phyloP scores from a whole-genome alignment of 148 eudicot genomes.

The Vaccinium macrocarpon region DNA sequence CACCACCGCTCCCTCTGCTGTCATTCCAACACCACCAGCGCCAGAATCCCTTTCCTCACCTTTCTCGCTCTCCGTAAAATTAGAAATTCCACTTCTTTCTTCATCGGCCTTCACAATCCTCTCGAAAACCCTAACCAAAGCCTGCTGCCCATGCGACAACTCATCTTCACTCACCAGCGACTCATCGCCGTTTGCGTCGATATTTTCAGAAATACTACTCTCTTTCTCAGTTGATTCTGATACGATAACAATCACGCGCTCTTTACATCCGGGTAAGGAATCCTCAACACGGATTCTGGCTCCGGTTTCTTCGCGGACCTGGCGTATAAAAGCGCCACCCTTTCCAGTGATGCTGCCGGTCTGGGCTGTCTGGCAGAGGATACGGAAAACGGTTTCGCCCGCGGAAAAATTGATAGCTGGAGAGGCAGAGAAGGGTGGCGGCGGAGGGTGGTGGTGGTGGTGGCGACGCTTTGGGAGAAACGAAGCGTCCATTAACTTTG shows the following conservation, averaged over 20 bases:
- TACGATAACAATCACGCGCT: conserved; percentile 40
- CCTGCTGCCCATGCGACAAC: conserved; percentile 37
- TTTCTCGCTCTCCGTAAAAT: conserved; percentile 11
- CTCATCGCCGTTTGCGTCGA: conserved; percentile 8
- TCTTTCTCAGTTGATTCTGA: conserved; percentile 21
- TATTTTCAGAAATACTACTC: background rate
- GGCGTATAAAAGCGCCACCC: conserved; percentile 46
- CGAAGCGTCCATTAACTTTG: background rate
- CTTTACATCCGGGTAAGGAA: conserved; percentile 32
- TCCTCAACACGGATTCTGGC: conserved; percentile 55
- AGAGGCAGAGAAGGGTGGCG: conserved; percentile 25
- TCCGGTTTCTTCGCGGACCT: conserved; percentile 51
- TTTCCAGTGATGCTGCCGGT: conserved; percentile 52
- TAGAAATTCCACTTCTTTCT: conserved; percentile 28
- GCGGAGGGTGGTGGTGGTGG: conserved; percentile 5
- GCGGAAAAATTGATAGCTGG: conserved; percentile 14
- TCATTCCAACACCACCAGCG: background rate
- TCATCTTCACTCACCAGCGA: background rate
- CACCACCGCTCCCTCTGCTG: conserved; percentile 22
- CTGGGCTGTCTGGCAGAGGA: conserved; percentile 44
- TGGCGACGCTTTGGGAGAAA: conserved; percentile 3
- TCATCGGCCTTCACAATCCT: conserved; percentile 46
- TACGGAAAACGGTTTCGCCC: conserved; percentile 37
- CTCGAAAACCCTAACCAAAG: conserved; percentile 47
- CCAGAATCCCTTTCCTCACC: conserved; percentile 4